Percentiles rank a stretch among this genome's conserved stretches.
Conservation (phyloP, 768 basidiomycete species). For the Lactarius sanguifluus region DNA sequence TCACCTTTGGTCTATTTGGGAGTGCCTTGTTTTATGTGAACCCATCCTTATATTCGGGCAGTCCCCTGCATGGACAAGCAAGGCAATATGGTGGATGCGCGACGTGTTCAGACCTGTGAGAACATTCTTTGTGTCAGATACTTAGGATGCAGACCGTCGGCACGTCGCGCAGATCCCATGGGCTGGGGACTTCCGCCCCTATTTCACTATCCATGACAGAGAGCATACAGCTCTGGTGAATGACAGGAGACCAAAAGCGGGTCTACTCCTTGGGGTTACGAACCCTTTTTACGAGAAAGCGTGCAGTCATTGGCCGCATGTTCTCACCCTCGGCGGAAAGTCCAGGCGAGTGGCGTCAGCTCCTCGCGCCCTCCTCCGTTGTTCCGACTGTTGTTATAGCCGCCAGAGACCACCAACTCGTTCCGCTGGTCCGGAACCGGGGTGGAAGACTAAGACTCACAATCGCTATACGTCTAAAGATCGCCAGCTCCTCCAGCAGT, state of each 20-base stretch:
- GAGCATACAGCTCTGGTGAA: slow-evolving; percentile 77
- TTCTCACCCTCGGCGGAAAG: slow-evolving; percentile 64
- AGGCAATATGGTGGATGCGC: slow-evolving; percentile 89
- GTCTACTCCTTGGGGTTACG: slow-evolving; percentile 79
- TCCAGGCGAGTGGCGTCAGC: slow-evolving; percentile 42
- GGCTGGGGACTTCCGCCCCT: slow-evolving; percentile 84
- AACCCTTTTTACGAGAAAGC: slow-evolving; percentile 83
- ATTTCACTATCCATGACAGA: slow-evolving; percentile 95
- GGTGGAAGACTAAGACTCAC: slow-evolving; percentile 78
- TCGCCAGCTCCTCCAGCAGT: slow-evolving; percentile 62
- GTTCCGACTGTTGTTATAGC: slow-evolving; percentile 1
- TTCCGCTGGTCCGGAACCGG: slow-evolving; percentile 55
- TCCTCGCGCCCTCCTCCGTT: background rate
- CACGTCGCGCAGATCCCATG: slow-evolving; percentile 63
- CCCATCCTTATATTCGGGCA: slow-evolving; percentile 82
- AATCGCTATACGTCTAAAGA: slow-evolving; percentile 87
- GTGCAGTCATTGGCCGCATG: slow-evolving; percentile 84
- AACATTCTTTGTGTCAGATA: slow-evolving; percentile 12
- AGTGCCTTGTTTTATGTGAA: slow-evolving; percentile 88
- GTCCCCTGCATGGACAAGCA: slow-evolving; percentile 78
- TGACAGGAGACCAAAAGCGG: slow-evolving; percentile 74
- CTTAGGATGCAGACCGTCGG: background rate
- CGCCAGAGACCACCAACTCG: slow-evolving; percentile 2
- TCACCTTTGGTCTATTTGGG: slow-evolving; percentile 87
- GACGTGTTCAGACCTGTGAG: slow-evolving; percentile 82